These are phyloP conservation scores for Earliella scabrosa DNA, from an alignment of 1,284 basidiomycete genomes.

Conservation along the genomic window DNA sequence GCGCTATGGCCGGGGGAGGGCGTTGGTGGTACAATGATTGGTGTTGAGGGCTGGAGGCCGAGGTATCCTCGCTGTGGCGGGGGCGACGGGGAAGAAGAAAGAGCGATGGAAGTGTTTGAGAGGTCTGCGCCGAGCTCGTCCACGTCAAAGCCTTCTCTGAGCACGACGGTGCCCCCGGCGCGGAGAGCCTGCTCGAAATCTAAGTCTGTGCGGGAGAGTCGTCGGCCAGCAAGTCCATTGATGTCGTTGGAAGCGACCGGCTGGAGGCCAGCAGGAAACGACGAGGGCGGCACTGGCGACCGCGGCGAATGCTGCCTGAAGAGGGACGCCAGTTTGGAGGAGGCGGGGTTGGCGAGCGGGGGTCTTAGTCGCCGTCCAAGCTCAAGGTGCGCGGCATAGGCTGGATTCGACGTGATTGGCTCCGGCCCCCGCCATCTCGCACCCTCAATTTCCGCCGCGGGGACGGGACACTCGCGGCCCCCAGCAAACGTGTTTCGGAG, in stretches of 20 bases:
- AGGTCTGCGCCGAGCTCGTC: conserved; percentile 58
- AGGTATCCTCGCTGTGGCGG: conserved; percentile 34
- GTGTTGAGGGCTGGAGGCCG: conserved; percentile 45
- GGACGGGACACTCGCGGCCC: not conserved
- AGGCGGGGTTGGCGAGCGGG: conserved; percentile 12
- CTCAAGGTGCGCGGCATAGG: conserved; percentile 9
- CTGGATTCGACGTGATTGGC: conserved; percentile 11
- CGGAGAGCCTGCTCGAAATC: conserved; percentile 80
- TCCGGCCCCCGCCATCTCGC: not conserved
- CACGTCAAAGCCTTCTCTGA: conserved; percentile 73
- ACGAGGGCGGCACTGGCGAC: conserved; percentile 49
- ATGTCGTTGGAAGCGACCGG: conserved; percentile 57
- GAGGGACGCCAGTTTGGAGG: conserved; percentile 37
- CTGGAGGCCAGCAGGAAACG: conserved; percentile 57
- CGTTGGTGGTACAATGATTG: conserved; percentile 62
- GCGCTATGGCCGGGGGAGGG: conserved; percentile 41
- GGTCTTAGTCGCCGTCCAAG: conserved; percentile 16
- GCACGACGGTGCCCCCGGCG: conserved; percentile 63
- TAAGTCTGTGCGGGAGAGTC: conserved; percentile 68
- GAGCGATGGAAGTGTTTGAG: conserved; percentile 36
- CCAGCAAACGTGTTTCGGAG: too few species aligned
- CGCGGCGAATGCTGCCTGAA: conserved; percentile 47
- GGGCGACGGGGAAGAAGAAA: conserved; percentile 31
- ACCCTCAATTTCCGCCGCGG: conserved; percentile 1
- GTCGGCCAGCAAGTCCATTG: conserved; percentile 39